phyloP scores from a whole-genome alignment of 2,329 filamentous ascomycete species.

The Rutstroemia sp. region DNA sequence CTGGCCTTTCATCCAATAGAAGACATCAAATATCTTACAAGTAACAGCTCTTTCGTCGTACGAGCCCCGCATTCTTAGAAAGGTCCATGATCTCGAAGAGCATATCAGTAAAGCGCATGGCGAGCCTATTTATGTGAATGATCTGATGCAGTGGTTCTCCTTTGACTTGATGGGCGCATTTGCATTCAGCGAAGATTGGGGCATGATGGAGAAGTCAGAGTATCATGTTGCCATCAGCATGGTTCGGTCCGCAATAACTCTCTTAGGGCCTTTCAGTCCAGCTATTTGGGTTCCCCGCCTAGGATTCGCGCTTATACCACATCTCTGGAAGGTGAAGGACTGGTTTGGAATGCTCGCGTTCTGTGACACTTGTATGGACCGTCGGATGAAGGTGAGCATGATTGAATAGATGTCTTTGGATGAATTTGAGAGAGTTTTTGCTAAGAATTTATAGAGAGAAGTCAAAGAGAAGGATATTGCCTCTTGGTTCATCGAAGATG shows the following conservation, averaged over 20 bases:
- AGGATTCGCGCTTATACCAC: conserved; percentile 10
- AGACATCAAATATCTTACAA: neutral
- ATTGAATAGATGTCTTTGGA: neutral
- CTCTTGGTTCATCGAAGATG: conserved; percentile 12
- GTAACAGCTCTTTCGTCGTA: neutral
- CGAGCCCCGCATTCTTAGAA: neutral
- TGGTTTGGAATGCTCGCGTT: conserved; percentile 9
- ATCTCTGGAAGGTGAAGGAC: neutral
- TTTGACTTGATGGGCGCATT: conserved; percentile 26
- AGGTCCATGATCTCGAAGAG: neutral
- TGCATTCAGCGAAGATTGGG: conserved; percentile 19
- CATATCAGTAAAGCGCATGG: neutral
- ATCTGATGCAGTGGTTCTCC: neutral
- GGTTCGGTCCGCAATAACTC: conserved; percentile 7
- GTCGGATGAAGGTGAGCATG: conserved; percentile 10
- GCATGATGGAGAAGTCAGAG: conserved; percentile 15
- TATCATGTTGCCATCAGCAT: conserved; percentile 14
- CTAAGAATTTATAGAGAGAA: neutral
- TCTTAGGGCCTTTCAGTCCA: conserved; percentile 13
- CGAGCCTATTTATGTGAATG: neutral
- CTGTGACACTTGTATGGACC: conserved; percentile 9
- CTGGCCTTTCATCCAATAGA: neutral
- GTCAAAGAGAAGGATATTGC: conserved; percentile 11
- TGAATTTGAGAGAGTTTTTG: neutral
- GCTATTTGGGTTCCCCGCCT: conserved; percentile 18